phyloP scores from a whole-genome alignment of 345 rosid genomes.

The Bruguiera parviflora region DNA sequence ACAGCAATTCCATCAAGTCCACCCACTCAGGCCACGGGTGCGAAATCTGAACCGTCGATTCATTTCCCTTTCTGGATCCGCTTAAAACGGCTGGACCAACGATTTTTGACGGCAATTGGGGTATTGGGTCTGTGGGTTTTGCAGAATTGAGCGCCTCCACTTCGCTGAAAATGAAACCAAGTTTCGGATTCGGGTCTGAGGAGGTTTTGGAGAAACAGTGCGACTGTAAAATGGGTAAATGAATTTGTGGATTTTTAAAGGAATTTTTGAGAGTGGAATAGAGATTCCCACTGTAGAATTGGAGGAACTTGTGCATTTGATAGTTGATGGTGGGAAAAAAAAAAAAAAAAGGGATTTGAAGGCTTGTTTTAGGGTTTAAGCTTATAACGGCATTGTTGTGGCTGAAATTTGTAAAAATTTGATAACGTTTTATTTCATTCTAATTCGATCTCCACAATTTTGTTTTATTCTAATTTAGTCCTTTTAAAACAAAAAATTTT shows the following conservation, averaged over 20 bases:
- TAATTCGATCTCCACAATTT: no score
- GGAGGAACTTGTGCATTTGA: conserved; percentile 38
- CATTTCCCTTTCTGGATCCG: conserved; percentile 11
- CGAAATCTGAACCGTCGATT: conserved; percentile 34
- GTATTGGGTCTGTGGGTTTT: conserved; percentile 16
- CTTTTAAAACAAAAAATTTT: no score
- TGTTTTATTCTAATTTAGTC: no score
- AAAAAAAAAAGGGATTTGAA: neutral
- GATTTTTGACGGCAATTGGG: conserved; percentile 5
- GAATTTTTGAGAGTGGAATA: conserved; percentile 9
- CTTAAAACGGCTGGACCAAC: neutral
- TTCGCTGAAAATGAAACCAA: conserved; percentile 20
- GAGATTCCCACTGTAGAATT: conserved; percentile 19
- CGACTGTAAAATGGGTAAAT: conserved; percentile 23
- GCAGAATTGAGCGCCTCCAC: conserved; percentile 24
- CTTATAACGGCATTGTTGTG: neutral
- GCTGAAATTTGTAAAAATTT: no score
- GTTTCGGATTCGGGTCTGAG: conserved; percentile 20
- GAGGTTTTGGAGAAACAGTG: conserved; percentile 29
- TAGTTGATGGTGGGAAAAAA: neutral
- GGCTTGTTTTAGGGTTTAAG: neutral
- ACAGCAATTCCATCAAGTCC: conserved; percentile 54
- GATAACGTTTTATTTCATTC: no score
- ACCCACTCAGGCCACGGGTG: conserved; percentile 90
- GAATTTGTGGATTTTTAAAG: conserved; percentile 6